A percentile compares a stretch with the other conserved stretches of the same genome.
Conservation (phyloP, 2,329 filamentous ascomycete species). For the Aureobasidium sp. region DNA sequence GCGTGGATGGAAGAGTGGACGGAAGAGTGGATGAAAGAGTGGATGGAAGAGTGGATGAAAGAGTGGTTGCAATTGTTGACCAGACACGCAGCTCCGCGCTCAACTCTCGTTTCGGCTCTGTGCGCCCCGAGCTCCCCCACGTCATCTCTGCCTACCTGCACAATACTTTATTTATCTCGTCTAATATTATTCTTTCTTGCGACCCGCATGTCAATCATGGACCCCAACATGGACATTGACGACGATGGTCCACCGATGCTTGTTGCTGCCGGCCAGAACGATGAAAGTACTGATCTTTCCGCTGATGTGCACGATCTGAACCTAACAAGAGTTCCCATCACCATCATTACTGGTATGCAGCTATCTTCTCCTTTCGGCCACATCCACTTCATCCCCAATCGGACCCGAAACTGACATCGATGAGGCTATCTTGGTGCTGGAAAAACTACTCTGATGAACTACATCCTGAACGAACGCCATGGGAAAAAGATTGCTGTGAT, state of each 20-base stretch:
- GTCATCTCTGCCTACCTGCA: constrained; percentile 8
- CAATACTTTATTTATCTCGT: background rate
- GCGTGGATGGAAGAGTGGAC: no score
- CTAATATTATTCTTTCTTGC: background rate
- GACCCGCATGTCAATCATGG: background rate
- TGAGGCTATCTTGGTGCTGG: constrained; percentile 94
- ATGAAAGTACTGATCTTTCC: constrained; percentile 26
- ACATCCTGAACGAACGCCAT: constrained; percentile 89
- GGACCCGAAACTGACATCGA: no score
- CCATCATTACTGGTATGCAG: constrained; percentile 66
- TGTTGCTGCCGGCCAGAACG: constrained; percentile 43
- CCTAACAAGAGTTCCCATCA: constrained; percentile 67
- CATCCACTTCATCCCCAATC: no score
- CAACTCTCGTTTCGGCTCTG: background rate
- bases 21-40: no score
- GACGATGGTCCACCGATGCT: constrained; percentile 58
- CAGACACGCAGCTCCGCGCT: background rate
- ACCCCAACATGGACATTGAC: constrained; percentile 52
- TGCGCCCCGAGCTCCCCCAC: background rate
- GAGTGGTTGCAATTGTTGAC: background rate
- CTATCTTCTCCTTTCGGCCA: no score
- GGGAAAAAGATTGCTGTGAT: constrained; percentile 98
- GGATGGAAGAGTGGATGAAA: no score
- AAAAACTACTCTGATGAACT: constrained; percentile 92
- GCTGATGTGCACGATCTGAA: constrained; percentile 43